Base-by-base conservation (phyloP, 192 early-diverging fungal species). In the Dimargaris verticillata region DNA sequence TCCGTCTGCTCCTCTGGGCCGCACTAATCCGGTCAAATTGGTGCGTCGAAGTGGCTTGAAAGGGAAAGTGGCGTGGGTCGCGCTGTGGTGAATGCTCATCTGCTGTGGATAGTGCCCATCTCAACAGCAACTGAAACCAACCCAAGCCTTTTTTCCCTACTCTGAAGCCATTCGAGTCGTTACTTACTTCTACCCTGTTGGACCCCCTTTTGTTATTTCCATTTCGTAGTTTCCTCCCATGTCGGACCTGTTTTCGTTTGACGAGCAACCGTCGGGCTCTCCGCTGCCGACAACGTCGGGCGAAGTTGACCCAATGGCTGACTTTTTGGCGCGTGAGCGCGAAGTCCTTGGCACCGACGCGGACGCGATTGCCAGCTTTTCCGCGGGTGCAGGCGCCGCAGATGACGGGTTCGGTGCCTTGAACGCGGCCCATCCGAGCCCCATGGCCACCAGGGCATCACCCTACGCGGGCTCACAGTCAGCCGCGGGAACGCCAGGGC, bases 321-420 rank as follows among this genome's bases (percentile, higher is more conserved):
- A 87, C 44, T 89, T 89, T 58, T 77, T 89, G 49, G 85, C 87
- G 22, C 76, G 81, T 60, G 87, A 89, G 71, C 79, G 81, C 28
- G 85, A 80, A 15, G 72, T 77, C 18, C 72, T 89, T 41, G 87
- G 87, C 49, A 76, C 76, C 18, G 85, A 85, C 61, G 83, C 84
- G 20, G 81, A 82, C 67, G 29, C 61, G 5, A 58, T 54, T 22
- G 52, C 38, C 38, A 42, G 28, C 29, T 22, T 48, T 7, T 43
- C 61, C 29, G 4, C 53, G 1, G 33, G 28, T 5, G 6, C 13
- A 20, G 9, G 47, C 9, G 22, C 3, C 22, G 22, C 47, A 25
- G 57, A 59, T 3, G 20, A 28, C 38, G 33, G n/a, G 15, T 59
- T 59, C 25, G 57, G 57, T 14, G 41, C 5, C 57, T 44, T 59